These are phyloP conservation scores for Exophiala sp. DNA, from an alignment of 2,329 filamentous ascomycete species.

Conservation along the genomic window DNA sequence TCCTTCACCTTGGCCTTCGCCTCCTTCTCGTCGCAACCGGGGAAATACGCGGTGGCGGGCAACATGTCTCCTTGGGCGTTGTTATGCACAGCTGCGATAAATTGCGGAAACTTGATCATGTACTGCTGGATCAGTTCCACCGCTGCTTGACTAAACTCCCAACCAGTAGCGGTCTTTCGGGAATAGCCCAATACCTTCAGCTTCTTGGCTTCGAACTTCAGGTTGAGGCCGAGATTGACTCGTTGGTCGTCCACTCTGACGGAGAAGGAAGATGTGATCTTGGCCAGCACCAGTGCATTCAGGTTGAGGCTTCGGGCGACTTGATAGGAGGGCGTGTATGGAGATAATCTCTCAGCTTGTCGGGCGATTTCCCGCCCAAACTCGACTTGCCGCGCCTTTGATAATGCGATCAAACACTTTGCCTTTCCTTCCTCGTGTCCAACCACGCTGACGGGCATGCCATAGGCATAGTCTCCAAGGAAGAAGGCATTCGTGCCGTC, in stretches of 20 bases:
- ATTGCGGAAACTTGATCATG: conserved; percentile 91
- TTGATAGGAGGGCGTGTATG: conserved; percentile 81
- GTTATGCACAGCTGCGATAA: conserved; percentile 79
- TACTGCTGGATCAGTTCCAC: conserved; percentile 76
- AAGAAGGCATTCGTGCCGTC: conserved; percentile 80
- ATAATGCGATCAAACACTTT: conserved; percentile 68
- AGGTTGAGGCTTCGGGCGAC: conserved; percentile 76
- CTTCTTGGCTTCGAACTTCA: conserved; percentile 95
- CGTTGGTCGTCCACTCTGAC: conserved; percentile 75
- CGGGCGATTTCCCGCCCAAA: conserved; percentile 71
- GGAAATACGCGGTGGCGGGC: conserved; percentile 79
- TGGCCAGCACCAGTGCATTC: conserved; percentile 83
- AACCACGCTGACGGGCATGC: conserved; percentile 76
- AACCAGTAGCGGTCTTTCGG: conserved; percentile 74
- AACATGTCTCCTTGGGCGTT: conserved; percentile 83
- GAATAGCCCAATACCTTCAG: conserved; percentile 95
- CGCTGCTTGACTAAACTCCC: conserved; percentile 90
- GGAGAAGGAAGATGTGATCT: conserved; percentile 90
- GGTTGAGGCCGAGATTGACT: conserved; percentile 85
- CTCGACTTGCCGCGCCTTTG: conserved; percentile 68
- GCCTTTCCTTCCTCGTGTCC: conserved; percentile 69
- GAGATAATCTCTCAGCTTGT: conserved; percentile 62
- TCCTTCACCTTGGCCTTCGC: conserved; percentile 83
- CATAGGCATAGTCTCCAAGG: conserved; percentile 87
- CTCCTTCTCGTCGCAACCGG: conserved; percentile 48